phyloP scores from a whole-genome alignment of 2,329 filamentous ascomycete species.

The Botrytis tulipae region DNA sequence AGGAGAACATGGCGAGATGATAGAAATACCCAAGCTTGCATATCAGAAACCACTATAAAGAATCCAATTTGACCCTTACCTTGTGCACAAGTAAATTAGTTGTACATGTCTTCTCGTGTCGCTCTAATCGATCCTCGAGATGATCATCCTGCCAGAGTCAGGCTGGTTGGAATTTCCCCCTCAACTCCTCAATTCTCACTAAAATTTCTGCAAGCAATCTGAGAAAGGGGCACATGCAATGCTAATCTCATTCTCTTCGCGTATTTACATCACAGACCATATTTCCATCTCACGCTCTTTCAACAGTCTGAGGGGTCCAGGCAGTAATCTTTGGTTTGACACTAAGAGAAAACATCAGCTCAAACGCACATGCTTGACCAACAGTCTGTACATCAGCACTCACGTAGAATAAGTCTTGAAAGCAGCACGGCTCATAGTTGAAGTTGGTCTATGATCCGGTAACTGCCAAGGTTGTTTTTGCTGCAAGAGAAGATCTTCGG shows the following conservation, averaged over 20 bases:
- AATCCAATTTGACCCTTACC: neutral
- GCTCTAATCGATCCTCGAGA: neutral
- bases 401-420: constrained; percentile 96
- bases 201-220: neutral
- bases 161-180: too few species aligned
- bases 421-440: constrained; percentile 72
- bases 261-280: constrained; percentile 33
- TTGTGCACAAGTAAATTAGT: neutral
- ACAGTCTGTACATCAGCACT: constrained; percentile 43
- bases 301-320: constrained; percentile 49
- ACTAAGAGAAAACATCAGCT: constrained; percentile 38
- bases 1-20: neutral
- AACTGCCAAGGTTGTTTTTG: constrained; percentile 73
- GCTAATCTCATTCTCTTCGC: constrained; percentile 17
- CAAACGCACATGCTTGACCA: constrained; percentile 9
- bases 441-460: constrained; percentile 67
- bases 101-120: neutral
- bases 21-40: constrained; percentile 14
- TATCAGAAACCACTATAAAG: neutral
- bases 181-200: neutral
- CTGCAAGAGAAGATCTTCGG: constrained; percentile 69
- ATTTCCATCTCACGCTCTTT: constrained; percentile 28
- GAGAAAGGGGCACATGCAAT: neutral
- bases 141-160: neutral
- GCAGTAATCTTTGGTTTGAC: constrained; percentile 53